A percentile compares a stretch with the other conserved stretches of the same genome.
Conservation (phyloP, 2,329 filamentous ascomycete genomes). For the Neonectria coccinea region DNA sequence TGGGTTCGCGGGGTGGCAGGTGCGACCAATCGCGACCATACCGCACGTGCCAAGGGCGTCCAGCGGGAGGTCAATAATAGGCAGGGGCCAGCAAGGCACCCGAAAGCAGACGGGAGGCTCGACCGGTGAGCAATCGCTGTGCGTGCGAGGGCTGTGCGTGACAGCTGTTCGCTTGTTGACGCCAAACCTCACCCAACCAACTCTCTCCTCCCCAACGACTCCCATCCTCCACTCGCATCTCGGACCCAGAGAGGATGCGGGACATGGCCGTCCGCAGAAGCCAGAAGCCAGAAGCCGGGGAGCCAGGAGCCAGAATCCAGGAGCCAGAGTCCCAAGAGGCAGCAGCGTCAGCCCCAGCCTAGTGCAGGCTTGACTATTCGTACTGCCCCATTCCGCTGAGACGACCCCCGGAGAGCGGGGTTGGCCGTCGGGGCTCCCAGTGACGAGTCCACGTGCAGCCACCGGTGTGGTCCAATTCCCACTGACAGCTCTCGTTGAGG, state of each 20-base stretch:
- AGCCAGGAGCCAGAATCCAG: background rate
- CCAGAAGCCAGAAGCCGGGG: background rate
- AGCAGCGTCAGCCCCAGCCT: background rate
- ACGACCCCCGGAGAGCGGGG: background rate
- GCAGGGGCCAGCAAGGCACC: slow-evolving; percentile 29
- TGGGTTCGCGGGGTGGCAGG: slow-evolving; percentile 19
- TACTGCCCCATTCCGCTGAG: background rate
- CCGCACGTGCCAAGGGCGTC: slow-evolving; percentile 26
- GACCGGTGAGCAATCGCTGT: slow-evolving; percentile 42
- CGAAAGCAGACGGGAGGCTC: slow-evolving; percentile 20
- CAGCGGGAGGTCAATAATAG: slow-evolving; percentile 18
- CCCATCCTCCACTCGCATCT: slow-evolving; percentile 41
- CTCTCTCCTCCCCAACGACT: slow-evolving; percentile 21
- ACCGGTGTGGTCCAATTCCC: too few relatives aligned
- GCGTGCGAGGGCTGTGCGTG: slow-evolving; percentile 40
- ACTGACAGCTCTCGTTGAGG: background rate
- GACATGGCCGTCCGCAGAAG: slow-evolving; percentile 18
- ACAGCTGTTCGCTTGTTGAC: slow-evolving; percentile 42
- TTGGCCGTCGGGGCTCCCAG: slow-evolving; percentile 6
- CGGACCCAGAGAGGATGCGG: slow-evolving; percentile 35
- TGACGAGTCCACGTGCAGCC: background rate
- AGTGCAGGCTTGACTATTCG: background rate
- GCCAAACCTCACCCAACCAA: slow-evolving; percentile 36
- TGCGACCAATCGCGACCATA: slow-evolving; percentile 11
- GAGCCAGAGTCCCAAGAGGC: background rate